Conservation (phyloP, 495 filamentous ascomycete species). For the Talaromyces liani region DNA sequence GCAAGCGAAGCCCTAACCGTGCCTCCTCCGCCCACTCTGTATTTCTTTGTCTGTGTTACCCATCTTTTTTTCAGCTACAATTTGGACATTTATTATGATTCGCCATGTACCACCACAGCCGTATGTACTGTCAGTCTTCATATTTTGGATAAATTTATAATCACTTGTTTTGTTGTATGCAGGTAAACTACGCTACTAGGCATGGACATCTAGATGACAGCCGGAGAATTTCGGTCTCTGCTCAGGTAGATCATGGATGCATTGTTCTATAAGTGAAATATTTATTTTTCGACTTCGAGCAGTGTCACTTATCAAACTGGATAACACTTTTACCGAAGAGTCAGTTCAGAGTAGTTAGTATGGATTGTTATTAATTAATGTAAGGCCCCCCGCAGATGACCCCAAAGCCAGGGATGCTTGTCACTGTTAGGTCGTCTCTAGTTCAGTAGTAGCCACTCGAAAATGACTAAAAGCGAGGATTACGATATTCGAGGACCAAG, state of each 20-base stretch:
- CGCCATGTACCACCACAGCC: background rate
- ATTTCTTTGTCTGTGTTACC: background rate
- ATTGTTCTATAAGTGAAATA: background rate
- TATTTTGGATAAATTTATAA: background rate
- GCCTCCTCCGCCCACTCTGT: background rate
- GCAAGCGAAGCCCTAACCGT: background rate
- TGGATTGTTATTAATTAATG: background rate
- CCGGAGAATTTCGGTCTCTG: background rate
- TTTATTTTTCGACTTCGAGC: background rate
- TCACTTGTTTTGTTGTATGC: background rate
- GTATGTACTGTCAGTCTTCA: background rate
- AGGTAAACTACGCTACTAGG: background rate
- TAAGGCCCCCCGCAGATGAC: background rate
- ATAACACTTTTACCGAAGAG: background rate
- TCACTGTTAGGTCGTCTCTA: background rate
- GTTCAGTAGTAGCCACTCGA: background rate
- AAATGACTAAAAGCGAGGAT: background rate
- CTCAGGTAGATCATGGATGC: background rate
- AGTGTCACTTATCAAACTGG: background rate
- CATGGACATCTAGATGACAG: background rate
- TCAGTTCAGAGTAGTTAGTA: background rate
- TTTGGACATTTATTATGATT: background rate
- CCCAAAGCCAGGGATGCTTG: background rate
- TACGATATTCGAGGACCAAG: background rate
- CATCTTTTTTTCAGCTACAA: background rate